Base-by-base conservation (phyloP, 1,284 basidiomycete genomes). In the Rhodotorula sp. region DNA sequence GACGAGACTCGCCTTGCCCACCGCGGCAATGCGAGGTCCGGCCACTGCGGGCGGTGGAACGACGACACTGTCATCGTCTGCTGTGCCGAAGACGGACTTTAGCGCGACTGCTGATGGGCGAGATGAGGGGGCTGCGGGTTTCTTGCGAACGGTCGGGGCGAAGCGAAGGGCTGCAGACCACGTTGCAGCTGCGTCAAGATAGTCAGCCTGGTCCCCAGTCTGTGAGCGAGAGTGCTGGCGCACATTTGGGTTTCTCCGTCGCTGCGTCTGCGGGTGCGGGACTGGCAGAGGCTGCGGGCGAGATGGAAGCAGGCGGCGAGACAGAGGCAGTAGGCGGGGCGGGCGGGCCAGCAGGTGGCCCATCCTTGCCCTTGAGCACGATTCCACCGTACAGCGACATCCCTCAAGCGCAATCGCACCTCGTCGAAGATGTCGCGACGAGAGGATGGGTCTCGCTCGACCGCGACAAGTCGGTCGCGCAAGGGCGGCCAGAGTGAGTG, bases 151-250 rank as follows among this genome's bases (percentile, higher is more conserved):
- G 37, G 70, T 63, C 9, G 76, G 76, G n/a, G 71, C 71, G 66
- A 77, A 77, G 24, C 74, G 66, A 13, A 77, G 69, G 1, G 76
- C 71, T 46, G 75, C 69, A 13, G 73, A 75, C 71, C 73, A 75
- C 6, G 63, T 46, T 7, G 71, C 55, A 34, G 65, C 64, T 63
- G 62, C 2, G 18, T 13, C 2, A 2, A 40, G 18, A 9, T 13
- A 5, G 22, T 44, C 4, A 40, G 55, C 18, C 1, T 24, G 28
- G 22, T 9, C 48, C n/a, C 0, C 4, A 5, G 2, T 0, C 18
- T 28, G n/a, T 10, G 16, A 26, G 6, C 3, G 20, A 10, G 6
- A n/a, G 5, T 10, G 1, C 24, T 5, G 4, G 20, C 40, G 34
- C 46, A 70, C 65, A 30, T 40, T 67, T 64, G 47, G 67, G 59